Evolutionary conservation across 23 red algal genomes (phyloP).

Genomic region (Pyropia yezoensis): DNA sequence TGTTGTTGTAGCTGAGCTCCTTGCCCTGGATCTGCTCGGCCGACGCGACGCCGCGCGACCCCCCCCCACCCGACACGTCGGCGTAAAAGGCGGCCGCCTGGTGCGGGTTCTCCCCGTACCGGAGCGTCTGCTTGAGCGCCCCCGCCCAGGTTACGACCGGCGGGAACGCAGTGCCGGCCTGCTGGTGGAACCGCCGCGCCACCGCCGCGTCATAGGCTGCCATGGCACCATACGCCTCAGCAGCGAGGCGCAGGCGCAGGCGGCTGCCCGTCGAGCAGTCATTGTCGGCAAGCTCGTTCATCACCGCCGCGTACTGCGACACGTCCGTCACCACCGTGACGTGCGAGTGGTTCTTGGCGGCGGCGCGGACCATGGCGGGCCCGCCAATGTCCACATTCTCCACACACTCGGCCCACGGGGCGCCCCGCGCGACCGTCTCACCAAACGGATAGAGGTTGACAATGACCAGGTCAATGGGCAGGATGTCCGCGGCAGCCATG

Average conservation of each 20-base stretch:
- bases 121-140: constrained; percentile 69
- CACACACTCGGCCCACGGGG: constrained; percentile 58
- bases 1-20: constrained; percentile 99
- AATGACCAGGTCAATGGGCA: constrained; percentile 80
- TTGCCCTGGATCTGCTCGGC: constrained; percentile 93
- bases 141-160: constrained; percentile 32
- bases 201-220: constrained; percentile 86
- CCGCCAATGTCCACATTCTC: constrained; percentile 97
- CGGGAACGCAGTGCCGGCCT: constrained; percentile 50
- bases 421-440: constrained; percentile 45
- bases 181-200: constrained; percentile 41
- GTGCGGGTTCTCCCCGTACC: constrained; percentile 99
- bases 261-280: constrained; percentile 29
- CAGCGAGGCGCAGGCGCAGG: constrained; percentile 55
- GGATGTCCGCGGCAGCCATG: constrained; percentile 42
- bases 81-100: constrained; percentile 88
- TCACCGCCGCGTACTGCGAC: constrained; percentile 64
- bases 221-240: constrained; percentile 38
- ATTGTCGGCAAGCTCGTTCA: constrained; percentile 72
- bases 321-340: constrained; percentile 91
- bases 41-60: constrained; percentile 32
- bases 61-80: neutral
- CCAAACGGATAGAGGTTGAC: constrained; percentile 98
- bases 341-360: constrained; percentile 68
- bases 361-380: constrained; percentile 82